Base-by-base conservation (phyloP, 805 yeast species). In the Lipomyces mesembrius region DNA sequence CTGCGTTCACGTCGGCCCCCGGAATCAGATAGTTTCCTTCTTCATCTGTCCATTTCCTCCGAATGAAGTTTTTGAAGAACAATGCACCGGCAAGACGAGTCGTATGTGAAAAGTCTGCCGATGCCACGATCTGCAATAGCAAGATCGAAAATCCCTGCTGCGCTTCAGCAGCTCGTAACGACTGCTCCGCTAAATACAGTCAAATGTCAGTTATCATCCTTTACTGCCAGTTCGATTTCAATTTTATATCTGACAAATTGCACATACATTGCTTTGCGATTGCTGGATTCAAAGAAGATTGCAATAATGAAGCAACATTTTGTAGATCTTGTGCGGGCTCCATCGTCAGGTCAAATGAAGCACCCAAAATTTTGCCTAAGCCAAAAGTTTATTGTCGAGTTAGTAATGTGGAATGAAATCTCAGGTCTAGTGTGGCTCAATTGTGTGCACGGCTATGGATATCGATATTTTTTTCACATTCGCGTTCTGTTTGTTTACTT, bases 71-170 rank as follows among this genome's bases (percentile, higher is more conserved):
- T 77, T 95, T 95, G 80, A 95, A 92, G 78, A 89, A 92, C 62
- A 96, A 80, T 0, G 97, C 92, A 22, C 91, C 97, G 0, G 99
- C 97, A 59, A 93, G 80, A 68, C 98, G 83, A 0, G 89, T 85
- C 1, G 90, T 80, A 5, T 60, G 66, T 4, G 77, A 75, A 2
- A 84, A 82, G 54, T 87, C 74, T 54, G 82, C 82, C 17, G 89
- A 83, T 3, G 96, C 92, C 43, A 92, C 90, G 20, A 93, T 85
- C 74, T 90, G 92, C 63, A 95, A 79, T 51, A 95, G 79, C 37
- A 87, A 84, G 58, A 91, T 80, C 8, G 96, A 83, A 77, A 95
- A 95, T 3, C 96, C 97, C 46, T 86, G 86, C 61, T 82, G 82
- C 1, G 77, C 67, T 75, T 95, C 98, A 60, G 88, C 78, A 11